Evolutionary conservation across 2,329 filamentous ascomycete genomes (phyloP), one percentile per base, ranked within the genome.

Genomic region (Grosmannia serpens): DNA sequence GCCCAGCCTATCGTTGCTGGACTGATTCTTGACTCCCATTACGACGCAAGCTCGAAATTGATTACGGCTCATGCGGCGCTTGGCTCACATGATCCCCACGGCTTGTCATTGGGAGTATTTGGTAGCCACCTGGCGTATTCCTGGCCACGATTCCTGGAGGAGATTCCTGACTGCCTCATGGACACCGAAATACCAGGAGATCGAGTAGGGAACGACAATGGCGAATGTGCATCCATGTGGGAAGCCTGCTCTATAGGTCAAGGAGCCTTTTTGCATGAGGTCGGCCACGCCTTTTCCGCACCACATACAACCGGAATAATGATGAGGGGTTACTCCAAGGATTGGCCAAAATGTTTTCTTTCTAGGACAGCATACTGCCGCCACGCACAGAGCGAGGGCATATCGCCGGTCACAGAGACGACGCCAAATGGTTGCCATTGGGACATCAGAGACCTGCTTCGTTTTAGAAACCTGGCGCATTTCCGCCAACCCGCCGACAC

Each of bases 111-210:
- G 58, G 91, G 87, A 27, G 87, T 97, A 57, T 96, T 95, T 69
- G 92, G 92, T 20, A 96, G 91, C 4, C 91, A 96, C 66, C 76
- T 97, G 61, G 89, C 96, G 67, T 94, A 88, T 69, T 96, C 96
- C 68, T 92, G 92, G 3, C 81, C 87, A 5, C 87, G 82, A 65
- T 81, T 97, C 49, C 91, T 96, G 69, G 91, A 96, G 67, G 87
- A 96, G 1, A 87, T 90, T 5, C 84, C 89, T 22, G 87, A 90
- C 15, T 95, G 96, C 66, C 86, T 83, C 11, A 91, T 96, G 70
- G 95, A 90, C 70, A 95, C 91, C 3, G 83, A 86, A 33, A 96
- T 90, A 1, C 89, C 96, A 68, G 88, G 85, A 10, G 81, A 83
- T 41, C 80, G 82, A 65, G 84, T 95, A 41, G 87, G 88, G 13